Conservation (phyloP, 1,139 yeast species). For the Debaryomyces sp. region DNA sequence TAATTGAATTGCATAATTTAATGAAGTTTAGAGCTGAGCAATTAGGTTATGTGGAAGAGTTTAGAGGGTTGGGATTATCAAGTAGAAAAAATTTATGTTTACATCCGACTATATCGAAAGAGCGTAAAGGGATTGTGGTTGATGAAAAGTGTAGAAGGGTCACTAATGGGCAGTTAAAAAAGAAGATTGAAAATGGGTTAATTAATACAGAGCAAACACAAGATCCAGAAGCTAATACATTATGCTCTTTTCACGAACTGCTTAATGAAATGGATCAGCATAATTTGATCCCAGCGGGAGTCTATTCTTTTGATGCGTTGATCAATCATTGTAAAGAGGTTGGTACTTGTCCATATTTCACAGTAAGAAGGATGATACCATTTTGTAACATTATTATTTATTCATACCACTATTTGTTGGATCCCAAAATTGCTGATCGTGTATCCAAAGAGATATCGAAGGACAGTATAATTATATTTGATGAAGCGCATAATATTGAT, state of each 20-base stretch:
- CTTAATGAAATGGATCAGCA: slow-evolving; percentile 84
- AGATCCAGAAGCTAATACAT: slow-evolving; percentile 30
- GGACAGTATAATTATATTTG: slow-evolving; percentile 92
- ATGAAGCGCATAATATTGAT: slow-evolving; percentile 98
- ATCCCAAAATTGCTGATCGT: slow-evolving; percentile 95
- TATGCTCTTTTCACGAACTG: slow-evolving; percentile 88
- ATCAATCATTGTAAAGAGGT: slow-evolving; percentile 73
- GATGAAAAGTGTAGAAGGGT: slow-evolving; percentile 95
- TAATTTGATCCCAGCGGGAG: slow-evolving; percentile 87
- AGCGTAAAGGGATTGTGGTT: slow-evolving; percentile 88
- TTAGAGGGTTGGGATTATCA: slow-evolving; percentile 91
- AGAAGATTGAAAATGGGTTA: slow-evolving; percentile 55
- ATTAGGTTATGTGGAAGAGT: slow-evolving; percentile 82
- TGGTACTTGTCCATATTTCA: slow-evolving; percentile 93
- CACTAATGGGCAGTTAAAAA: slow-evolving; percentile 87
- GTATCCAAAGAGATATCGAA: slow-evolving; percentile 91
- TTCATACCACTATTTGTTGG: slow-evolving; percentile 92
- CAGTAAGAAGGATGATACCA: slow-evolving; percentile 97
- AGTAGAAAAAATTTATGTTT: slow-evolving; percentile 92
- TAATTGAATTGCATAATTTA: slow-evolving; percentile 85
- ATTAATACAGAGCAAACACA: slow-evolving; percentile 58
- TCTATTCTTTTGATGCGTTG: slow-evolving; percentile 87
- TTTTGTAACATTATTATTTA: slow-evolving; percentile 92
- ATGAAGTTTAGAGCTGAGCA: slow-evolving; percentile 86
- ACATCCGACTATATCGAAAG: slow-evolving; percentile 85